Conservation (phyloP, 2,329 filamentous ascomycete species). For the Phyllosticta capitalensis region DNA sequence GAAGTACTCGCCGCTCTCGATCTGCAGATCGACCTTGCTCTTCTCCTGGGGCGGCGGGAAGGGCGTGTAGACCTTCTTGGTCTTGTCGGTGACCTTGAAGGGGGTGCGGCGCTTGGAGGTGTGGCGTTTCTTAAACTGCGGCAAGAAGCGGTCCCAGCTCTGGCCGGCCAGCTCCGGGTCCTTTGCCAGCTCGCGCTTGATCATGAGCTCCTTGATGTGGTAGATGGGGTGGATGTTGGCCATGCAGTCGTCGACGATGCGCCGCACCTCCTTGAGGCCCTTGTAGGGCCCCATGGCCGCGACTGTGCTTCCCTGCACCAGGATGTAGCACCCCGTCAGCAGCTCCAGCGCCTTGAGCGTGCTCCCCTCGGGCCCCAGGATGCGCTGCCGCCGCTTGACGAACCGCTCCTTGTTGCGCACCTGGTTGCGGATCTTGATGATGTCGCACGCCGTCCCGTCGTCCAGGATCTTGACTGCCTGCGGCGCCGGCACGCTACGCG, state of each 20-base stretch:
- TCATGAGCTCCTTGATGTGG: conserved; percentile 93
- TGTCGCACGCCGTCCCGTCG: conserved; percentile 82
- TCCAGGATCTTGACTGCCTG: conserved; percentile 92
- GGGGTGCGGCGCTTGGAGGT: conserved; percentile 76
- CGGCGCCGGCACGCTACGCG: conserved; percentile 82
- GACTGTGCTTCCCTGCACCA: conserved; percentile 96
- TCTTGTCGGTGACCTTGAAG: conserved; percentile 81
- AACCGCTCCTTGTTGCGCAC: conserved; percentile 93
- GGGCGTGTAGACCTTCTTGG: conserved; percentile 88
- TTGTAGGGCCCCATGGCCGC: conserved; percentile 86
- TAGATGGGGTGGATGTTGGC: conserved; percentile 82
- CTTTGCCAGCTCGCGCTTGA: conserved; percentile 83
- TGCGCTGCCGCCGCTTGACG: conserved; percentile 85
- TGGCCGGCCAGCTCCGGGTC: conserved; percentile 78
- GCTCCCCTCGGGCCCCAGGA: conserved; percentile 81
- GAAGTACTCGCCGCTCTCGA: conserved; percentile 97
- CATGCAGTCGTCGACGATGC: conserved; percentile 94
- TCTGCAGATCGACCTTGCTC: conserved; percentile 97
- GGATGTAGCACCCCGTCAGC: conserved; percentile 81
- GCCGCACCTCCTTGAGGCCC: conserved; percentile 81
- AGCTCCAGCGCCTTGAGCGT: conserved; percentile 92
- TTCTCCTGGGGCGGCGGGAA: conserved; percentile 96
- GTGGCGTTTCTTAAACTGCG: conserved; percentile 92
- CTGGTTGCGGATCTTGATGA: conserved; percentile 88
- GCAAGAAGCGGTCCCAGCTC: conserved; percentile 92